Evolutionary conservation across 2,329 filamentous ascomycete genomes (phyloP), one percentile per base, ranked within the genome.

Genomic region (Fusarium sambucinum): DNA sequence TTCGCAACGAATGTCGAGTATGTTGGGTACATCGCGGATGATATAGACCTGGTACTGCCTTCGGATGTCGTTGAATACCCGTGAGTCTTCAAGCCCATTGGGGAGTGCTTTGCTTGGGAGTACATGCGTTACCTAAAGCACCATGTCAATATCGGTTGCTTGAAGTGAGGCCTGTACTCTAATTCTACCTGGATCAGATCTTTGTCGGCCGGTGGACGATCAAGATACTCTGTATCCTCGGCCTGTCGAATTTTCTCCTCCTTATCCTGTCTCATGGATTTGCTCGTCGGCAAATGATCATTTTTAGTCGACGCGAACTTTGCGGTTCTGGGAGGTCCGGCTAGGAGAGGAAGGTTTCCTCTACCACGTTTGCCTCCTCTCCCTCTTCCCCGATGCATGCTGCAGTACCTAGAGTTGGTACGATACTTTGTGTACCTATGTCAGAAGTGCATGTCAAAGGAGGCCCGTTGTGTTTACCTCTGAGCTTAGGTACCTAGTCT

Each of bases 11-110:
- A 80, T 63, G 8, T 74, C 68, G 13, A 80, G 66, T 17, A 74
- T 35, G 27, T 76, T 72, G 5, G 68, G 59, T 27, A 71, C 47
- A 10, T 63, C 57, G 8, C 56, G 62, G 5, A 54, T 73, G 14
- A 81, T 78, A 73, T 79, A 81, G 8, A 78, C 74, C 30, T 66
- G 61, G 42, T 78, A 55, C 6, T 59, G 64, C 37, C 56, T 70
- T 4, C 78, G 71, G 17, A 80, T 73, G 5, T 67, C 59, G 25
- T 80, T 65, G 7, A 81, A 55, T 3, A 55, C 63, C 1, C 38
- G 35, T 8, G 68, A 57, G 2, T 74, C 59, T 25, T 75, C 68
- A 4, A 80, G 45, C 3, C 64, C 73, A 21, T 23, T 52, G 1
- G 77, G 76, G 2, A 77, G 53, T 21, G 73, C 64, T 19, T 74